Evolutionary conservation across 768 basidiomycete species (phyloP).

Genomic region (Leccinum longicurvipes): DNA sequence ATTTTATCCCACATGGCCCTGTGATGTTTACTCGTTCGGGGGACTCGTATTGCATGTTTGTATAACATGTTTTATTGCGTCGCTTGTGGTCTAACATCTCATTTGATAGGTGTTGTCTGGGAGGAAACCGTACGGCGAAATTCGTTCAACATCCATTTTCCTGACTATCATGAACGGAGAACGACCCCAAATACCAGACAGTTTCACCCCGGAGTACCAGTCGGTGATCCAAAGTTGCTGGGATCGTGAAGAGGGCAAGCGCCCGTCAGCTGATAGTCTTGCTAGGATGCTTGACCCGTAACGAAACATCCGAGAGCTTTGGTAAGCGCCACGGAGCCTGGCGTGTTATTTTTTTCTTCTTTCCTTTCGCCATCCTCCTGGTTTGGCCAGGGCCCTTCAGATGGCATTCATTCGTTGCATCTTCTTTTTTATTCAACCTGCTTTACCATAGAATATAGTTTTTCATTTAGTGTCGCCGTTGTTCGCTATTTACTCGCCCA

Average conservation of each 20-base stretch:
- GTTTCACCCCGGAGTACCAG: slow-evolving; percentile 1
- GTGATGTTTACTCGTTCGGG: slow-evolving; percentile 31
- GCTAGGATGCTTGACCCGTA: slow-evolving; percentile 1
- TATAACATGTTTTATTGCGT: background rate
- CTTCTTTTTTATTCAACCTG: too few relatives aligned
- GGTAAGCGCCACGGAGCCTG: too few relatives aligned
- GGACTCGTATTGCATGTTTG: slow-evolving; percentile 36
- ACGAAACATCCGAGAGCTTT: background rate
- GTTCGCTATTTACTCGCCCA: too few relatives aligned
- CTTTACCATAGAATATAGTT: too few relatives aligned
- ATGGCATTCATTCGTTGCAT: background rate
- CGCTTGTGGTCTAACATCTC: slow-evolving; percentile 6
- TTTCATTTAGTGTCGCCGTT: too few relatives aligned
- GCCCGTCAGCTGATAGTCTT: slow-evolving; percentile 16
- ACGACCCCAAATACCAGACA: slow-evolving; percentile 12
- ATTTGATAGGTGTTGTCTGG: slow-evolving; percentile 17
- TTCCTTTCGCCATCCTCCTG: background rate
- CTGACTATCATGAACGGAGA: slow-evolving; percentile 1
- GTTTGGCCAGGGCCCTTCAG: background rate
- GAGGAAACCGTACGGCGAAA: slow-evolving; percentile 18
- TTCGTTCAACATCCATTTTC: background rate
- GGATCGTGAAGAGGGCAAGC: slow-evolving; percentile 13
- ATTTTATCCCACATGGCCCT: slow-evolving; percentile 15
- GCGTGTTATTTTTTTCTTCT: background rate
- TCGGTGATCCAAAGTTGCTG: slow-evolving; percentile 17